Percentiles rank a stretch among this genome's conserved stretches.
phyloP scores from a whole-genome alignment of 495 filamentous ascomycete genomes.

The Neurospora sp. region DNA sequence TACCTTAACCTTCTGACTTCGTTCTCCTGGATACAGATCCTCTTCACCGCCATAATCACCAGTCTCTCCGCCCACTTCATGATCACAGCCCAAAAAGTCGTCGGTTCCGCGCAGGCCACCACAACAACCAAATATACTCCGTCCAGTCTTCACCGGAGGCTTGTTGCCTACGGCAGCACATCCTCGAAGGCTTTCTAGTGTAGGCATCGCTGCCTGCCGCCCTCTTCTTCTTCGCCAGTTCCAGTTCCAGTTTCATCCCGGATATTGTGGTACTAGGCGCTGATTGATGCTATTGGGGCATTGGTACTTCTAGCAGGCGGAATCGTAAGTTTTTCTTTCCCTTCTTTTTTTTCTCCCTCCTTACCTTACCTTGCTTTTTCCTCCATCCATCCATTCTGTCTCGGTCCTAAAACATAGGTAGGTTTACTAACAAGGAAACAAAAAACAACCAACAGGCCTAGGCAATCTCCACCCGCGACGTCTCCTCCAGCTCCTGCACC shows the following conservation, averaged over 20 bases:
- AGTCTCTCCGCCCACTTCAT: slow-evolving; percentile 35
- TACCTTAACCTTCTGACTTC: no score
- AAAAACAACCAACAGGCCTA: slow-evolving; percentile 27
- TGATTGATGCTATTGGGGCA: slow-evolving; percentile 32
- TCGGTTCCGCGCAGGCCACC: slow-evolving; percentile 18
- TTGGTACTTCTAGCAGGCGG: slow-evolving; percentile 42
- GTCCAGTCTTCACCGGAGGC: slow-evolving; percentile 30
- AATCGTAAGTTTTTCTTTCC: slow-evolving; percentile 35
- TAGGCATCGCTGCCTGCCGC: slow-evolving; percentile 23
- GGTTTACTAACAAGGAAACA: no score
- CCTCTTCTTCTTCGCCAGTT: slow-evolving; percentile 13
- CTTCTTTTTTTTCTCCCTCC: not conserved
- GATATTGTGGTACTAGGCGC: slow-evolving; percentile 24
- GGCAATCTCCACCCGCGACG: slow-evolving; percentile 31
- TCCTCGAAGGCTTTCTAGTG: slow-evolving; percentile 25
- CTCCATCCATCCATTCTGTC: no score
- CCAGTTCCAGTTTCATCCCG: slow-evolving; percentile 24
- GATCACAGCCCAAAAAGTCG: slow-evolving; percentile 28
- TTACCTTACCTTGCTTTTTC: no score
- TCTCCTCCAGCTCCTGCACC: slow-evolving; percentile 26
- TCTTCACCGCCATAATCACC: slow-evolving; percentile 37
- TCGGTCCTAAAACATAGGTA: no score
- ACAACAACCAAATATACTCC: slow-evolving; percentile 36
- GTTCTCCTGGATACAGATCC: slow-evolving; percentile 17
- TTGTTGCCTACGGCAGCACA: slow-evolving; percentile 27